phyloP scores from a whole-genome alignment of 305 asterid species.

The Fraxinus xanthoxyloides region DNA sequence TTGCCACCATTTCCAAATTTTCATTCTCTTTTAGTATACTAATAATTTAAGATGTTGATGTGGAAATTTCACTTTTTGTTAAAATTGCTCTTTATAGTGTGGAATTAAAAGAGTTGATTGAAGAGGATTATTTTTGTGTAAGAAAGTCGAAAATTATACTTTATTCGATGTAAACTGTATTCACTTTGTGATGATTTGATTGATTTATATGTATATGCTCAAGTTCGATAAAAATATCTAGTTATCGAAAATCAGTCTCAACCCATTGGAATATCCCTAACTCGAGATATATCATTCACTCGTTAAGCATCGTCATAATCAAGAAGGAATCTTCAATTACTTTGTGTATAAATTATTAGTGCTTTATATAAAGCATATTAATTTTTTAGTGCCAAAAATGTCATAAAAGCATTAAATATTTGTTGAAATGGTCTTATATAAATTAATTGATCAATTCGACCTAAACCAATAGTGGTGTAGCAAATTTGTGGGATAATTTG shows the following conservation, averaged over 20 bases:
- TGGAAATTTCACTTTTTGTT: not conserved
- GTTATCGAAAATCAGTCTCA: not conserved
- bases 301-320: no score
- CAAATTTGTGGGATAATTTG: no score
- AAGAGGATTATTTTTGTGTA: not conserved
- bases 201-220: not conserved
- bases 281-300: no score
- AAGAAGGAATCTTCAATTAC: not conserved
- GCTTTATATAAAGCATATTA: no score
- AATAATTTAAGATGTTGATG: not conserved
- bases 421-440: no score
- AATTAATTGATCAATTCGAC: no score
- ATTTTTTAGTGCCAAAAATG: no score
- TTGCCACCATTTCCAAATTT: not conserved
- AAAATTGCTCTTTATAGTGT: not conserved
- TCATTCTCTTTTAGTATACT: not conserved
- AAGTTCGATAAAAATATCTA: not conserved
- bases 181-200: not conserved
- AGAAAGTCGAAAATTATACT: not conserved
- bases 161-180: no score
- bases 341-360: no score
- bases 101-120: conserved; percentile 8
- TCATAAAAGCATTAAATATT: no score
- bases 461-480: no score
- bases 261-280: not conserved